Conservation (phyloP, 176 grass and related monocot genomes). For the Zizania latifolia region DNA sequence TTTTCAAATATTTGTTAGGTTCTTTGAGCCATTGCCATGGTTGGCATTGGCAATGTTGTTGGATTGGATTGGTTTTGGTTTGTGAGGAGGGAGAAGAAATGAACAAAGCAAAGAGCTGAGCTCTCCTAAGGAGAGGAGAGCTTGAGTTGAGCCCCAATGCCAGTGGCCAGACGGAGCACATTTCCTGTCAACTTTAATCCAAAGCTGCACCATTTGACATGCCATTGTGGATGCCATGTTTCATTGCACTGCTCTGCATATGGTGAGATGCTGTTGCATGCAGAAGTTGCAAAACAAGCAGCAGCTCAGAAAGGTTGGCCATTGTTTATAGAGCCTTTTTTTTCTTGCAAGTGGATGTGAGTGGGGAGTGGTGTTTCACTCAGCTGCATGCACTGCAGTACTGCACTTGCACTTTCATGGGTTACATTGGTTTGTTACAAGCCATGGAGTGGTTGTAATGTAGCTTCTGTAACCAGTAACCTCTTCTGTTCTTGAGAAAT, state of each 20-base stretch:
- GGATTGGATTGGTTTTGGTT: constrained; percentile 57
- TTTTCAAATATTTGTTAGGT: constrained; percentile 42
- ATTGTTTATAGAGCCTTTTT: constrained; percentile 40
- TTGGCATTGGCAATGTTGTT: constrained; percentile 38
- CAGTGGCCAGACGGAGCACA: constrained; percentile 28
- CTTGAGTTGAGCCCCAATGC: constrained; percentile 28
- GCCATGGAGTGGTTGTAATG: constrained; percentile 24
- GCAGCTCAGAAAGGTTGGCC: constrained; percentile 44
- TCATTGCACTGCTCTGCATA: constrained; percentile 26
- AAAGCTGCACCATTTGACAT: constrained; percentile 28
- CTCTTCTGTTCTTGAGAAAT: constrained; percentile 42
- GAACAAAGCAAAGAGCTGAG: constrained; percentile 33
- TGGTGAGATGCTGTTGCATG: constrained; percentile 32
- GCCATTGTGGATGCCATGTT: constrained; percentile 34
- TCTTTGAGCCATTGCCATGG: constrained; percentile 46
- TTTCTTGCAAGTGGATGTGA: constrained; percentile 45
- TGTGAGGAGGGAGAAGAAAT: constrained; percentile 33
- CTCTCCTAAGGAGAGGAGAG: constrained; percentile 60
- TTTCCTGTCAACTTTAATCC: constrained; percentile 29
- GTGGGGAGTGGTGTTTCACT: constrained; percentile 50
- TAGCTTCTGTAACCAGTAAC: constrained; percentile 40
- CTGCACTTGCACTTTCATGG: constrained; percentile 22
- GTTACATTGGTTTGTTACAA: constrained; percentile 44
- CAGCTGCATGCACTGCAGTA: too few relatives aligned
- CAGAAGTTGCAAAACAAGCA: constrained; percentile 25